These are phyloP conservation scores for Cryptococcus amylolentus DNA, from an alignment of 1,284 basidiomycete species.

Conservation along the genomic window DNA sequence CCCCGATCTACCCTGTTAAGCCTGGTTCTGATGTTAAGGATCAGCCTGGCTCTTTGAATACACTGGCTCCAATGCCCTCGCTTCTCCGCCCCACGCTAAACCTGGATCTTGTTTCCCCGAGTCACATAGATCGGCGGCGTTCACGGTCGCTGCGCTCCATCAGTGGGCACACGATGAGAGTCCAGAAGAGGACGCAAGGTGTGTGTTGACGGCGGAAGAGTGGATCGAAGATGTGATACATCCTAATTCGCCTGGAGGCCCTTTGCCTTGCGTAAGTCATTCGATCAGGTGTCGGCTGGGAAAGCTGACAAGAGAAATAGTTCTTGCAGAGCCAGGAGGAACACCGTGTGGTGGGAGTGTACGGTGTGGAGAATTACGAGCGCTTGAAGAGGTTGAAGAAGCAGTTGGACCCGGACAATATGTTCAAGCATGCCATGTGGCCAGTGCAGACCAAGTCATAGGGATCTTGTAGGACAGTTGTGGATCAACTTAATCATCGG, in stretches of 20 bases:
- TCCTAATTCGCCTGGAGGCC: conserved; percentile 67
- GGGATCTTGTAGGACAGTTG: neutral
- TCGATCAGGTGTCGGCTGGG: neutral
- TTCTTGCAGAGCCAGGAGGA: conserved; percentile 57
- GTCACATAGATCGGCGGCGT: conserved; percentile 69
- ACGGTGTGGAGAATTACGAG: conserved; percentile 66
- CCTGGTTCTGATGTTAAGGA: conserved; percentile 31
- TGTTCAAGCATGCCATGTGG: conserved; percentile 72
- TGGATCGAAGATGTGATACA: conserved; percentile 72
- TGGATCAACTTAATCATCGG: neutral
- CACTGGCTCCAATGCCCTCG: conserved; percentile 69
- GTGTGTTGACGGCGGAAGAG: conserved; percentile 75
- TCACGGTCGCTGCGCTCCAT: conserved; percentile 82
- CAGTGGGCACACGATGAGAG: conserved; percentile 75
- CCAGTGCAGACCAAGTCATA: conserved; percentile 47
- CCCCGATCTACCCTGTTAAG: neutral
- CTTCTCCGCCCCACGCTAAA: conserved; percentile 61
- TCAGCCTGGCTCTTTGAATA: conserved; percentile 86
- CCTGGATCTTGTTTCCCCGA: conserved; percentile 62
- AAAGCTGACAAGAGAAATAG: conserved; percentile 49
- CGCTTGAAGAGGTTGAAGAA: conserved; percentile 66
- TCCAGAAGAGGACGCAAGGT: conserved; percentile 65
- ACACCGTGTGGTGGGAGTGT: conserved; percentile 53
- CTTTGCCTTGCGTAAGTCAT: conserved; percentile 69
- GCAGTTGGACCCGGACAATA: conserved; percentile 66